Evolutionary conservation across 441 rosid species (phyloP).

Genomic region (Jatropha podagrica): DNA sequence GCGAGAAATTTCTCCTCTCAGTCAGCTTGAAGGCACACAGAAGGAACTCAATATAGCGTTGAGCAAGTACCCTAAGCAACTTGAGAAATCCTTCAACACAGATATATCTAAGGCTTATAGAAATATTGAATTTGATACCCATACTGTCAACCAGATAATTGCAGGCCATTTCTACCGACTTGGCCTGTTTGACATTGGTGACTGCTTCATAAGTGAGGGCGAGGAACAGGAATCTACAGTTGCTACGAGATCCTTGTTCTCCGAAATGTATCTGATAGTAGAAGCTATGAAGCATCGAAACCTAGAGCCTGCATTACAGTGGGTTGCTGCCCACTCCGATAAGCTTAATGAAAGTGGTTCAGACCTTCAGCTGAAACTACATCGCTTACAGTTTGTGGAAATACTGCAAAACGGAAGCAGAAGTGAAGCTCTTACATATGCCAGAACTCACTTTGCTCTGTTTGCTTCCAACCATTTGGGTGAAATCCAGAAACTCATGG

Average conservation of each 20-base stretch:
- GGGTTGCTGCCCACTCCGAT: conserved; percentile 41
- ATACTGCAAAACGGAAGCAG: conserved; percentile 36
- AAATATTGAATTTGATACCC: conserved; percentile 39
- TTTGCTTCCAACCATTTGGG: conserved; percentile 32
- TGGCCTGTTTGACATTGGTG: conserved; percentile 45
- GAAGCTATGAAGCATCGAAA: conserved; percentile 40
- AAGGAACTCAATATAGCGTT: conserved; percentile 40
- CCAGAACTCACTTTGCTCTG: conserved; percentile 37
- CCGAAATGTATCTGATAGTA: conserved; percentile 45
- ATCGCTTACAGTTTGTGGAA: conserved; percentile 43
- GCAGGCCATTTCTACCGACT: conserved; percentile 43
- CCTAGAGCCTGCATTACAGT: conserved; percentile 41
- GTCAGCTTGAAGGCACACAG: conserved; percentile 43
- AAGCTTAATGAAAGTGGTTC: conserved; percentile 45
- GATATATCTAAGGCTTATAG: conserved; percentile 51
- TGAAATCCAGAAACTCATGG: conserved; percentile 47
- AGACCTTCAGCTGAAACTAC: conserved; percentile 43
- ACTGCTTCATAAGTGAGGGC: conserved; percentile 41
- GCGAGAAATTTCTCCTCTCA: conserved; percentile 32
- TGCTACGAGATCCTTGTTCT: conserved; percentile 34
- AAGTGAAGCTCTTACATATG: conserved; percentile 39
- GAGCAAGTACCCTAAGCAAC: conserved; percentile 46
- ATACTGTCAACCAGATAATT: conserved; percentile 40
- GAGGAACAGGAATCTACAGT: conserved; percentile 32
- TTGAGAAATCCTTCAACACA: conserved; percentile 47